phyloP scores from a whole-genome alignment of 495 filamentous ascomycete genomes.

The Xylaria cubensis region DNA sequence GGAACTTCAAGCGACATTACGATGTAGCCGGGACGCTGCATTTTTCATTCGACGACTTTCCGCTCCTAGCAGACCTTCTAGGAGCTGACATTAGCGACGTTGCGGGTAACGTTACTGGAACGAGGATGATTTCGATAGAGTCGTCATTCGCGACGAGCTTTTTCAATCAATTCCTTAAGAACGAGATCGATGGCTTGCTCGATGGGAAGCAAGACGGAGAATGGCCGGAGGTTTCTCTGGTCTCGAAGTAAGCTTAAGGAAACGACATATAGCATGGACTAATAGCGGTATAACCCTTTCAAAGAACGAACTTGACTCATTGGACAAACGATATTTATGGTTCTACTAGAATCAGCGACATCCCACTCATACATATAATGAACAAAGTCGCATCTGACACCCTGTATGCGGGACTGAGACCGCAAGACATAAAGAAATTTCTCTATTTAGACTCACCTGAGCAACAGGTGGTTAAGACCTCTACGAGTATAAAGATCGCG shows the following conservation, averaged over 20 bases:
- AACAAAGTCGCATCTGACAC: background rate
- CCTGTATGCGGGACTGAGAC: background rate
- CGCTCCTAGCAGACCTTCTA: background rate
- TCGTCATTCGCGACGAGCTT: slow-evolving; percentile 13
- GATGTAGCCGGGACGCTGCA: slow-evolving; percentile 1
- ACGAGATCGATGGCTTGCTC: background rate
- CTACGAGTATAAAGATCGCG: too few relatives aligned
- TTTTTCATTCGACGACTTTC: slow-evolving; percentile 18
- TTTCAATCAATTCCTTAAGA: slow-evolving; percentile 19
- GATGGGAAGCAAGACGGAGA: background rate
- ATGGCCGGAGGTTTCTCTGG: slow-evolving; percentile 9
- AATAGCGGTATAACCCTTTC: background rate
- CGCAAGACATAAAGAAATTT: too few relatives aligned
- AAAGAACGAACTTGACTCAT: too few relatives aligned
- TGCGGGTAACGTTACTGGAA: slow-evolving; percentile 4
- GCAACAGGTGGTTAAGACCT: too few relatives aligned
- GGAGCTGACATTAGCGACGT: background rate
- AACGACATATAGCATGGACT: background rate
- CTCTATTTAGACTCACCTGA: too few relatives aligned
- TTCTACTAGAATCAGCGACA: background rate
- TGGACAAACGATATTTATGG: too few relatives aligned
- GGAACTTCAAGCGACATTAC: background rate
- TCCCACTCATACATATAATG: background rate
- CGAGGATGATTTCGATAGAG: slow-evolving; percentile 7
- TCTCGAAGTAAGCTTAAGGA: background rate